Evolutionary conservation across 23 red algal species (phyloP).

Genomic region (Agarophyton chilense): DNA sequence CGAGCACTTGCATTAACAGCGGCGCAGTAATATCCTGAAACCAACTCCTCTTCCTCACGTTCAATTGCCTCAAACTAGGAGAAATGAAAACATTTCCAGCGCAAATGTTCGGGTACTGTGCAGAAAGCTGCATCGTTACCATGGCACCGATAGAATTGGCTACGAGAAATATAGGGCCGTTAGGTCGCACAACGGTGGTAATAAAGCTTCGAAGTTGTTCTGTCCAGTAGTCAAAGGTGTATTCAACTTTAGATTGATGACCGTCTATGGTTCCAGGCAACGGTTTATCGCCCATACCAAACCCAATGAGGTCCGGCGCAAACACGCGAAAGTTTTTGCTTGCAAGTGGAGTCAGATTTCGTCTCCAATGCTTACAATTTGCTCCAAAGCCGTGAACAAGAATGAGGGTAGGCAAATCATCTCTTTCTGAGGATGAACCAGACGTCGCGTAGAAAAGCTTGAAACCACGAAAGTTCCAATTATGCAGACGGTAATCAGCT

Average conservation of each 20-base stretch:
- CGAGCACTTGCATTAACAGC: conserved; percentile 65
- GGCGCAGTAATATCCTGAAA: conserved; percentile 74
- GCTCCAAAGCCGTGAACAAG: conserved; percentile 99
- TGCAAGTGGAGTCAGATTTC: conserved; percentile 65
- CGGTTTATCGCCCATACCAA: conserved; percentile 89
- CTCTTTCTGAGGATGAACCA: neutral
- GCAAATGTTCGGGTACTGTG: conserved; percentile 39
- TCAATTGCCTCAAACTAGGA: conserved; percentile 87
- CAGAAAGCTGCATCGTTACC: conserved; percentile 79
- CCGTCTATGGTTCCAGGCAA: conserved; percentile 28
- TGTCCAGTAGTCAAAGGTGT: conserved; percentile 93
- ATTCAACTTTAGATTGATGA: conserved; percentile 43
- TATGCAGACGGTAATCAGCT: conserved; percentile 1
- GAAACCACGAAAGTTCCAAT: conserved; percentile 54
- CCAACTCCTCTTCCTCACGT: conserved; percentile 80
- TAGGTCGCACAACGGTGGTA: conserved; percentile 39
- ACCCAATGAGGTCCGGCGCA: conserved; percentile 91
- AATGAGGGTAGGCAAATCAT: conserved; percentile 47
- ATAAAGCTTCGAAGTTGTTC: conserved; percentile 79
- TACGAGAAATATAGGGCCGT: conserved; percentile 59
- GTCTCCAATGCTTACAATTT: conserved; percentile 80
- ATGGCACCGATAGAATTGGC: conserved; percentile 94
- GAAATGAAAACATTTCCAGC: conserved; percentile 72
- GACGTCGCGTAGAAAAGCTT: conserved; percentile 30
- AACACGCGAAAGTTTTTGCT: conserved; percentile 59